Conservation (phyloP, 2,329 filamentous ascomycete genomes). For the Annulohypoxylon truncatum region DNA sequence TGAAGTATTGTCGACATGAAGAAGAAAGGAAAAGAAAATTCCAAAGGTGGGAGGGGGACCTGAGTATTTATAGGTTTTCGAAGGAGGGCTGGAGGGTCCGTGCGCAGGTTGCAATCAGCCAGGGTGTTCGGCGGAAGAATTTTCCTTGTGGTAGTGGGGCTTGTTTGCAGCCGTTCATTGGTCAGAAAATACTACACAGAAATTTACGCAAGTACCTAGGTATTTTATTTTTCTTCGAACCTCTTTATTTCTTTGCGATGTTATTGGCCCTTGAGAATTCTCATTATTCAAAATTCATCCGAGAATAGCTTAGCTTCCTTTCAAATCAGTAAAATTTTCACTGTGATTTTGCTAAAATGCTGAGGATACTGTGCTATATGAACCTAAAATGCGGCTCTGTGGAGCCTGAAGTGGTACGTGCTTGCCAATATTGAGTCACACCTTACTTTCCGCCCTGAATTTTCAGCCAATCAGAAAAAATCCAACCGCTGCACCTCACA, state of each 20-base stretch:
- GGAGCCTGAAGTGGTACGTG: background rate
- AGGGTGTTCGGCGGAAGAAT: background rate
- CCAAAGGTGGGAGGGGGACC: slow-evolving; percentile 48
- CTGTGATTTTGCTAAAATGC: background rate
- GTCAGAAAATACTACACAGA: background rate
- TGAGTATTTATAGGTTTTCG: slow-evolving; percentile 54
- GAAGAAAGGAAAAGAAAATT: slow-evolving; percentile 59
- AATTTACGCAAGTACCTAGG: background rate
- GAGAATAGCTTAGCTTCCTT: background rate
- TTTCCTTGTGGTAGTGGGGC: slow-evolving; percentile 3
- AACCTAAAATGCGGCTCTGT: background rate
- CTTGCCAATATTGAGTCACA: background rate
- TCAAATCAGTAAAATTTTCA: background rate
- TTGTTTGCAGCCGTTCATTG: background rate
- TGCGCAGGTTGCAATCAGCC: slow-evolving; percentile 15
- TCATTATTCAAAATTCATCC: background rate
- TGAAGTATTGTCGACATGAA: slow-evolving; percentile 68
- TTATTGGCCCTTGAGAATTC: background rate
- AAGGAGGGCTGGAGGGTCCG: slow-evolving; percentile 26
- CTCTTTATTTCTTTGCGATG: background rate
- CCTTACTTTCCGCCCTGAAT: no score
- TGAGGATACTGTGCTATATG: background rate
- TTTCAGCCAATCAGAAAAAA: slow-evolving; percentile 13
- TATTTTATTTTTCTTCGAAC: background rate
- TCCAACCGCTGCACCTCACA: background rate